These are phyloP conservation scores for Dryas integrifolia DNA, from an alignment of 331 rosid genomes.

Conservation along the genomic window DNA sequence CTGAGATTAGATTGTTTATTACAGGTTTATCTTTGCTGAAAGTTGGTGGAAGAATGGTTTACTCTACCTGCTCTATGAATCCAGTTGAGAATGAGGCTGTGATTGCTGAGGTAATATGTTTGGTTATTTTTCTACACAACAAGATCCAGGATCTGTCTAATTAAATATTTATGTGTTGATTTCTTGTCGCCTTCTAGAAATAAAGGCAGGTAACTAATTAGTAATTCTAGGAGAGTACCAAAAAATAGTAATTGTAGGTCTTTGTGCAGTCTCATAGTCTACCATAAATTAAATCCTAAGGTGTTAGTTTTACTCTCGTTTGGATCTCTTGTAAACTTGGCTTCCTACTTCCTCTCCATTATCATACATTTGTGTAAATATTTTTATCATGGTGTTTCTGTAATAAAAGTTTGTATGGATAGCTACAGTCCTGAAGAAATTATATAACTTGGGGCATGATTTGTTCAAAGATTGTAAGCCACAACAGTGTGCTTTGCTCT, in stretches of 20 bases:
- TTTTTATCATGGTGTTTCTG: neutral
- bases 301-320: neutral
- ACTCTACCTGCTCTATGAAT: conserved; percentile 98
- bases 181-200: neutral
- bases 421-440: neutral
- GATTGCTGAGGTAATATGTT: conserved; percentile 73
- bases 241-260: neutral
- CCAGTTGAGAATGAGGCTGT: conserved; percentile 98
- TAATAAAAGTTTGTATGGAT: neutral
- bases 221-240: no score
- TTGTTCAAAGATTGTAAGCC: neutral
- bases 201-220: neutral
- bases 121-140: neutral
- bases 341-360: neutral
- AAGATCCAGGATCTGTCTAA: neutral
- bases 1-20: conserved; percentile 26
- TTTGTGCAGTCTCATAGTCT: neutral
- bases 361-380: neutral
- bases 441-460: neutral
- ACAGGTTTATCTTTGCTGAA: conserved; percentile 87
- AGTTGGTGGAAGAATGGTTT: conserved; percentile 95
- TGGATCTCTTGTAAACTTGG: neutral
- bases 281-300: neutral
- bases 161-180: neutral
- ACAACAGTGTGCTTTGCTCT: neutral